Conservation (phyloP, 192 early-diverging fungal genomes). For the Funneliformis mosseae region DNA sequence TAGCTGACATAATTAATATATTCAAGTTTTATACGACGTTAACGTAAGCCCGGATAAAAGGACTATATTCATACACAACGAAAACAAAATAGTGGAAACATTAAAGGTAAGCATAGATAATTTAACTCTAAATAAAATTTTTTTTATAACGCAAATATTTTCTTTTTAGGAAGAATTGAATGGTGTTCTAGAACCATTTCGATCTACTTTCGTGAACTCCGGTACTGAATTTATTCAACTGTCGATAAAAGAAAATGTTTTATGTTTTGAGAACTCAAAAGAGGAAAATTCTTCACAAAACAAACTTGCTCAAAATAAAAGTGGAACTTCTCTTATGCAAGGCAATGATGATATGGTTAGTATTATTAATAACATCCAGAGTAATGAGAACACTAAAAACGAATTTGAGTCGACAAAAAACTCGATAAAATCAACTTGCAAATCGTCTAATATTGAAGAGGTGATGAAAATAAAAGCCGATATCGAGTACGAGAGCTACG, state of each 20-base stretch:
- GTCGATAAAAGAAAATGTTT: background rate
- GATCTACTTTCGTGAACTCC: constrained; percentile 49
- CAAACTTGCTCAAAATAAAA: background rate
- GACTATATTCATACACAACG: constrained; percentile 83
- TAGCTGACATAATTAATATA: background rate
- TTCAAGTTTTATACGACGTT: constrained; percentile 76
- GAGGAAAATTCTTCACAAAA: background rate
- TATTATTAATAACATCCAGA: background rate
- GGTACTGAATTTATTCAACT: constrained; percentile 2
- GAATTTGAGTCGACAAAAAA: no score
- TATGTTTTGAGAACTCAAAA: background rate
- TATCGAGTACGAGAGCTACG: background rate
- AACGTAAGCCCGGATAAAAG: constrained; percentile 96
- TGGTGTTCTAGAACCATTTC: constrained; percentile 59
- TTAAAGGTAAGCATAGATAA: constrained; percentile 45
- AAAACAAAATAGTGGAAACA: constrained; percentile 57
- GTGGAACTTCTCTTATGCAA: background rate
- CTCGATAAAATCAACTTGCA: no score
- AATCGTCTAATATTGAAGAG: no score
- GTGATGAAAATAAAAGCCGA: background rate
- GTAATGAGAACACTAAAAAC: background rate
- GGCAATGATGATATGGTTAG: background rate
- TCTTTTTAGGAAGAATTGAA: constrained; percentile 46
- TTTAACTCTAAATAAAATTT: background rate
- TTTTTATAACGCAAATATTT: background rate